Conservation (phyloP, 345 rosid genomes). For the Firmiana major region DNA sequence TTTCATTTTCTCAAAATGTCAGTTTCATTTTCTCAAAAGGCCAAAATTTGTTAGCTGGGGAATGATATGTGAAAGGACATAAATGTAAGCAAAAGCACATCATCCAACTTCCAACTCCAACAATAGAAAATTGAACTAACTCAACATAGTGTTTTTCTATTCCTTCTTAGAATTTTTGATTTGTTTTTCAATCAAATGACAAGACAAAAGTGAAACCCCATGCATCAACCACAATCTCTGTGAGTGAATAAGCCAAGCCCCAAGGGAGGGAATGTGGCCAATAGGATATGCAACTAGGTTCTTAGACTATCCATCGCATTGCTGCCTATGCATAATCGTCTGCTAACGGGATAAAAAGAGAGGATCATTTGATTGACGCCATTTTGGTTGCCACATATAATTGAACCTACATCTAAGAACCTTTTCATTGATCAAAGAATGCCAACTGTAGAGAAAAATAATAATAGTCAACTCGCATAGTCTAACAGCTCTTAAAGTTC, state of each 20-base stretch:
- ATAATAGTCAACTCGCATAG: neutral
- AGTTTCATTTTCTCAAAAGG: no score
- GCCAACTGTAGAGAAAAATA: neutral
- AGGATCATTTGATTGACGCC: constrained; percentile 67
- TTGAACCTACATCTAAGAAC: constrained; percentile 50
- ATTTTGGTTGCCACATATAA: constrained; percentile 83
- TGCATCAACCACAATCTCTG: constrained; percentile 48
- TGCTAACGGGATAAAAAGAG: constrained; percentile 69
- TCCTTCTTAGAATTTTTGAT: constrained; percentile 67
- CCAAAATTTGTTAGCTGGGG: neutral
- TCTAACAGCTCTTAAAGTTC: neutral
- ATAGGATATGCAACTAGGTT: constrained; percentile 72
- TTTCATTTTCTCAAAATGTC: no score
- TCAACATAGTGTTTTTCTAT: constrained; percentile 8
- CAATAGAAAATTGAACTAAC: neutral
- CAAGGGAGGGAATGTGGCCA: constrained; percentile 79
- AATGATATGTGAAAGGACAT: neutral
- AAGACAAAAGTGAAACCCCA: constrained; percentile 46
- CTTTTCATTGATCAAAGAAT: neutral
- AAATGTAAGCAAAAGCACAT: neutral
- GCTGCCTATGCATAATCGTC: constrained; percentile 67
- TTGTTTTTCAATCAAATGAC: constrained; percentile 57
- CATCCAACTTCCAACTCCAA: no score
- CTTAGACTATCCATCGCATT: constrained; percentile 62
- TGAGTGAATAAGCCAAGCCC: constrained; percentile 41